Evolutionary conservation across 768 basidiomycete species (phyloP).

Genomic region (Xerocomellus dryophilus): DNA sequence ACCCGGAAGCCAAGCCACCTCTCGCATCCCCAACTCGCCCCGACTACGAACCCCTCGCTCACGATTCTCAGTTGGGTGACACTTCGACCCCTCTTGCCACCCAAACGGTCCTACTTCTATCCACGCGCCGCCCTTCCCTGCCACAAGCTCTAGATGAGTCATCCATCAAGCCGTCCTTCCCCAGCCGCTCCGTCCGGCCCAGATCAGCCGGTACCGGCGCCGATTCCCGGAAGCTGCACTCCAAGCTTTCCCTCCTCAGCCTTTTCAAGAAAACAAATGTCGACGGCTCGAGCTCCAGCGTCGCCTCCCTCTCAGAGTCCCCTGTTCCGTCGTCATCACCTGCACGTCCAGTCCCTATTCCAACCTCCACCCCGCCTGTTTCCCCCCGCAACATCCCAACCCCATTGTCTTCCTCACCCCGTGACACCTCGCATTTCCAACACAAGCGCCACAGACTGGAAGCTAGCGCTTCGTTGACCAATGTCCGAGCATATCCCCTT

Average conservation of each 20-base stretch:
- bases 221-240: slow-evolving; percentile 54
- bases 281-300: slow-evolving; percentile 36
- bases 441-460: slow-evolving; percentile 23
- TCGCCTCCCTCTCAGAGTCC: slow-evolving; percentile 32
- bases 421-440: slow-evolving; percentile 21
- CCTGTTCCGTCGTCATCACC: slow-evolving; percentile 28
- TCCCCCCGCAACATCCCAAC: slow-evolving; percentile 27
- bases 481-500: slow-evolving; percentile 32
- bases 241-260: slow-evolving; percentile 72
- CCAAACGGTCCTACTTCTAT: slow-evolving; percentile 20
- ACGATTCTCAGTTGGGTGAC: slow-evolving; percentile 3
- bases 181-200: slow-evolving; percentile 49
- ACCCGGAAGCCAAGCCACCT: slow-evolving; percentile 27
- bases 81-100: background rate
- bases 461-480: slow-evolving; percentile 22
- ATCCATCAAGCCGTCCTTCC: slow-evolving; percentile 31
- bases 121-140: slow-evolving; percentile 64
- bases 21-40: slow-evolving; percentile 3
- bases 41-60: slow-evolving; percentile 15
- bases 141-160: slow-evolving; percentile 48
- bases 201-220: slow-evolving; percentile 70
- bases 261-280: slow-evolving; percentile 63
- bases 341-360: slow-evolving; percentile 25
- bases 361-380: slow-evolving; percentile 23
- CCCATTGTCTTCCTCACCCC: slow-evolving; percentile 31